A percentile compares a stretch with the other conserved stretches of the same genome.
phyloP scores from a whole-genome alignment of 2,329 filamentous ascomycete species.

The Plenodomus tracheiphilus region DNA sequence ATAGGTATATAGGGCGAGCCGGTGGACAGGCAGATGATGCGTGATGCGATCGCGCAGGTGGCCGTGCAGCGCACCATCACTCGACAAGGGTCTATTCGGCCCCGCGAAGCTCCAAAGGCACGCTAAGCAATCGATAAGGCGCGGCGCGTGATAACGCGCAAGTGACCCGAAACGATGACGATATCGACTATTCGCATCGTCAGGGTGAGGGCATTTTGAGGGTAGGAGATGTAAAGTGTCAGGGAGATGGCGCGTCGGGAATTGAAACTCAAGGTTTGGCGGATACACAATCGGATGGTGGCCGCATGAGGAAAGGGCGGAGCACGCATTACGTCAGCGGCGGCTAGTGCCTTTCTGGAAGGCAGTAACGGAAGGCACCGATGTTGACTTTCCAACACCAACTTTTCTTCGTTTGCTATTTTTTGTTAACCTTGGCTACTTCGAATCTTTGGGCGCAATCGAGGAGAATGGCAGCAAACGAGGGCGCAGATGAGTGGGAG shows the following conservation, averaged over 20 bases:
- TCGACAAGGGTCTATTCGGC: slow-evolving; percentile 7
- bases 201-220: neutral
- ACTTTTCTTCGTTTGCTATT: slow-evolving; percentile 3
- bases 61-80: slow-evolving; percentile 14
- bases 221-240: neutral
- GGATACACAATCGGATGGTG: neutral
- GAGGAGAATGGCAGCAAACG: slow-evolving; percentile 26
- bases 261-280: neutral
- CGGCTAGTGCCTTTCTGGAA: slow-evolving; percentile 22
- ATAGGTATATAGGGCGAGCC: slow-evolving; percentile 17
- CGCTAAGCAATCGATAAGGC: slow-evolving; percentile 28
- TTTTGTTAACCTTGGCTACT: neutral
- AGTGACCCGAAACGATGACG: neutral
- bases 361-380: slow-evolving; percentile 23
- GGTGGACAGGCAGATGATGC: slow-evolving; percentile 33
- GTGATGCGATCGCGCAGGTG: slow-evolving; percentile 23
- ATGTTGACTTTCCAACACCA: slow-evolving; percentile 7
- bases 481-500: slow-evolving; percentile 39
- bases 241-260: neutral
- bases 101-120: slow-evolving; percentile 15
- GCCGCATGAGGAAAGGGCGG: slow-evolving; percentile 6
- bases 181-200: neutral
- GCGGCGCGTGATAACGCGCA: slow-evolving; percentile 16
- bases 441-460: neutral
- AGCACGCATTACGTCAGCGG: slow-evolving; percentile 22